These are phyloP conservation scores for Podila verticillata DNA, from an alignment of 192 early-diverging fungal species.

Conservation along the genomic window DNA sequence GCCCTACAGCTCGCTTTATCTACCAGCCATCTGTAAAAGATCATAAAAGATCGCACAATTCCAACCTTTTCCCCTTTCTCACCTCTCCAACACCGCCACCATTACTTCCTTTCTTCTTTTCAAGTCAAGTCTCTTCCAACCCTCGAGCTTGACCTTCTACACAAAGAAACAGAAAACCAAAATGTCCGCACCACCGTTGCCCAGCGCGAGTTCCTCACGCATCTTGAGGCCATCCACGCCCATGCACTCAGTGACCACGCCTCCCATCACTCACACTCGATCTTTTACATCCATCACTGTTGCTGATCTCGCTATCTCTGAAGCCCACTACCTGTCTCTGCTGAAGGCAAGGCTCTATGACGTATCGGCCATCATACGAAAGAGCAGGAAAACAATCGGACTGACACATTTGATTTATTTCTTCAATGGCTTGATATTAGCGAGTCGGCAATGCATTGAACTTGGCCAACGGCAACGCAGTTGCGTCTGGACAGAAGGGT, in stretches of 20 bases:
- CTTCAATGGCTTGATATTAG: not conserved
- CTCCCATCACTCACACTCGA: not conserved
- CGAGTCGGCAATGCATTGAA: conserved; percentile 48
- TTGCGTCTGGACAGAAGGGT: conserved; percentile 24
- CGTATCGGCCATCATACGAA: no score
- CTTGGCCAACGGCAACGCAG: conserved; percentile 15
- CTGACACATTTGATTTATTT: no score
- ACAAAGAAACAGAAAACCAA: not conserved
- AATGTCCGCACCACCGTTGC: not conserved
- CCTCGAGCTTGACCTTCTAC: not conserved
- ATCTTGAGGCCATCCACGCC: not conserved
- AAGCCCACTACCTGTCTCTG: conserved; percentile 44
- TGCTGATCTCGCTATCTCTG: conserved; percentile 32
- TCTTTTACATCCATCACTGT: conserved; percentile 18
- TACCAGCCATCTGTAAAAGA: no score
- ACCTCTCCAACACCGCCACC: not conserved
- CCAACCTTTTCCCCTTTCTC: not conserved
- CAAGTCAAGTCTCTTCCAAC: conserved; percentile 1
- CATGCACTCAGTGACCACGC: not conserved
- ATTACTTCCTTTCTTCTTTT: no score
- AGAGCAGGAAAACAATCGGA: no score
- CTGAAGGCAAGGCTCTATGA: conserved; percentile 21
- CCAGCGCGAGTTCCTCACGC: not conserved
- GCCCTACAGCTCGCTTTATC: no score
- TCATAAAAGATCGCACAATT: no score